Conservation (phyloP, 768 basidiomycete genomes). For the Calocybe gangraenosa region DNA sequence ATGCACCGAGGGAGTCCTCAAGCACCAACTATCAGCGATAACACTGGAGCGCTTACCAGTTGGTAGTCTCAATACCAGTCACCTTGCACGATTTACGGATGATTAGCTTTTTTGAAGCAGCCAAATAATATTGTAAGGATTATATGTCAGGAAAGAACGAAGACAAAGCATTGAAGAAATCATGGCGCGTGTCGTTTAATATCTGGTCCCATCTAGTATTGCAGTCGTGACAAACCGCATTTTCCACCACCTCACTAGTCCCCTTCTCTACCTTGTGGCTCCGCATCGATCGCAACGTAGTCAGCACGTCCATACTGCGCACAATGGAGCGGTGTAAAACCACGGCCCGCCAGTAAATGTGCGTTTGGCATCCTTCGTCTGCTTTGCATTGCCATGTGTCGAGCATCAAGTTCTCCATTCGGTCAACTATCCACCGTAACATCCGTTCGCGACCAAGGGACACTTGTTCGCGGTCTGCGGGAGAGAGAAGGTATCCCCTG, state of each 20-base stretch:
- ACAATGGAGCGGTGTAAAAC: constrained; percentile 19
- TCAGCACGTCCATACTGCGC: constrained; percentile 19
- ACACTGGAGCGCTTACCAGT: no score
- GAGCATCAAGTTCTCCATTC: constrained; percentile 16
- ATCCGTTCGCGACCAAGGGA: constrained; percentile 20
- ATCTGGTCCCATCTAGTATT: constrained; percentile 21
- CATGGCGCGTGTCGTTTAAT: constrained; percentile 18
- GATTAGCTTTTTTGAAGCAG: no score
- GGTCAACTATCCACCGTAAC: constrained; percentile 19
- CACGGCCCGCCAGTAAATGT: constrained; percentile 22
- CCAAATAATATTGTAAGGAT: neutral
- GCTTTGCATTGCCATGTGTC: constrained; percentile 19
- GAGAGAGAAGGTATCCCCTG: constrained; percentile 15
- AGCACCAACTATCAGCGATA: no score
- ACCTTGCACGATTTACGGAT: no score
- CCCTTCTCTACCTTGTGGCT: constrained; percentile 21
- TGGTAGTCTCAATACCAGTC: no score
- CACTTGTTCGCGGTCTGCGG: constrained; percentile 19
- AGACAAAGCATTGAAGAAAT: constrained; percentile 19
- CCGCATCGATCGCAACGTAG: constrained; percentile 19
- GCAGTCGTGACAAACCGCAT: constrained; percentile 20
- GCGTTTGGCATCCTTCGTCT: constrained; percentile 16
- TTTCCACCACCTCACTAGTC: constrained; percentile 18
- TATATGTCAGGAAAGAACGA: constrained; percentile 22
- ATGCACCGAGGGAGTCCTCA: no score